Conservation (phyloP, 202 grass and related monocot genomes). For the Carex arenaria region DNA sequence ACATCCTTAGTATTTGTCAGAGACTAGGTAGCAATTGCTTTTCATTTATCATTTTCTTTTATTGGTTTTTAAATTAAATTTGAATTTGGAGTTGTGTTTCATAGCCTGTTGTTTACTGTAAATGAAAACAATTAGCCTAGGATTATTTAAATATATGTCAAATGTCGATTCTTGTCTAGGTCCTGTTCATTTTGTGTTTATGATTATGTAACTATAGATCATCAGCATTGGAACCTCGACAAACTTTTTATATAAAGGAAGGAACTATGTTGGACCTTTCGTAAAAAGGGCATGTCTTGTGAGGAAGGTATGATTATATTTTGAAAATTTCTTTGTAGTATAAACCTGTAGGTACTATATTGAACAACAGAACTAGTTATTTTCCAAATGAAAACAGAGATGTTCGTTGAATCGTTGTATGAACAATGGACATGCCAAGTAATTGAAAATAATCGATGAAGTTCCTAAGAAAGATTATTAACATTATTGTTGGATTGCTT, state of each 20-base stretch:
- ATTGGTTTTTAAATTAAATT: neutral
- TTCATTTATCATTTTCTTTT: neutral
- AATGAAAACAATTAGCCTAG: neutral
- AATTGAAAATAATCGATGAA: neutral
- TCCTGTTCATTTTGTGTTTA: neutral
- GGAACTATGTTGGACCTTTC: neutral
- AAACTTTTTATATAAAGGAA: neutral
- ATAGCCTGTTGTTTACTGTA: neutral
- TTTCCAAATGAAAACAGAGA: neutral
- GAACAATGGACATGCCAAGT: neutral
- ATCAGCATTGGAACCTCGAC: slow-evolving; percentile 5
- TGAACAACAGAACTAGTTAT: neutral
- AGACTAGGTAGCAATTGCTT: neutral
- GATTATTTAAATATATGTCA: neutral
- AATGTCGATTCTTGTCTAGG: neutral
- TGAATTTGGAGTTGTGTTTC: neutral
- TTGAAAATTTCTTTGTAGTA: neutral
- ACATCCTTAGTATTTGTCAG: neutral
- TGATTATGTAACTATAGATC: neutral
- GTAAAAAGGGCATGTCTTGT: neutral
- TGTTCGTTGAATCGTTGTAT: neutral
- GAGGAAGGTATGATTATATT: neutral
- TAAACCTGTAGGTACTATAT: neutral
- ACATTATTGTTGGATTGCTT: neutral
- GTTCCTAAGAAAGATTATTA: neutral